A percentile compares a stretch with the other conserved stretches of the same genome.
Evolutionary conservation across 1,284 basidiomycete genomes (phyloP).

Genomic region (Fomitopsis pinicola): DNA sequence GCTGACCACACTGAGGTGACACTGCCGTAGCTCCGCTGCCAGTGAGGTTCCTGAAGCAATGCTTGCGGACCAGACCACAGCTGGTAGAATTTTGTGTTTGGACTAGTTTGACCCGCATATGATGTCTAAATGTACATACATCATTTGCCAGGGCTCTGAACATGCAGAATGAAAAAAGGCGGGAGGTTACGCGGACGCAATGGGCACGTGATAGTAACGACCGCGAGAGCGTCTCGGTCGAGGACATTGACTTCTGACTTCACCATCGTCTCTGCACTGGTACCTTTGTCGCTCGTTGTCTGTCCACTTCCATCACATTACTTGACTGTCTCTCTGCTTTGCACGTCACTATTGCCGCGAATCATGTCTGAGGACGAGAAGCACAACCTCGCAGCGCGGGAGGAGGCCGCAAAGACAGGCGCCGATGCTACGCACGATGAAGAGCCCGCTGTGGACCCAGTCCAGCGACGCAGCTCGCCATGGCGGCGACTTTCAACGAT

Average conservation of each 20-base stretch:
- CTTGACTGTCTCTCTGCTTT: background rate
- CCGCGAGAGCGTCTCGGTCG: background rate
- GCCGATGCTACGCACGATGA: conserved; percentile 21
- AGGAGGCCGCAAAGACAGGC: conserved; percentile 8
- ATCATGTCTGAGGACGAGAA: background rate
- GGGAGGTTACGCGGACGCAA: background rate
- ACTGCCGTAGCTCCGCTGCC: no score
- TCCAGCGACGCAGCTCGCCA: conserved; percentile 27
- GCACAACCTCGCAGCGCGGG: background rate
- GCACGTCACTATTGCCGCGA: background rate
- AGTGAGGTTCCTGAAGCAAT: no score
- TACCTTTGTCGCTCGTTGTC: background rate
- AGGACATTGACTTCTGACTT: no score
- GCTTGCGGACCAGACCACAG: no score
- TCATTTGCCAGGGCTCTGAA: no score
- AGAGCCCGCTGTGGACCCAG: background rate
- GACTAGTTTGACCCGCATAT: no score
- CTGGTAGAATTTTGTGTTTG: no score
- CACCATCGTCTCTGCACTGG: no score
- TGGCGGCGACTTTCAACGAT: conserved; percentile 47
- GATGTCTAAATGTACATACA: no score
- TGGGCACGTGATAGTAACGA: background rate
- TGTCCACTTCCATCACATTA: background rate
- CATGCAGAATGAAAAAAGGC: background rate
- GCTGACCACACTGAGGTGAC: no score